Percentiles rank a stretch among this genome's conserved stretches.
Conservation (phyloP, 768 basidiomycete species). For the Pholiota microspora region DNA sequence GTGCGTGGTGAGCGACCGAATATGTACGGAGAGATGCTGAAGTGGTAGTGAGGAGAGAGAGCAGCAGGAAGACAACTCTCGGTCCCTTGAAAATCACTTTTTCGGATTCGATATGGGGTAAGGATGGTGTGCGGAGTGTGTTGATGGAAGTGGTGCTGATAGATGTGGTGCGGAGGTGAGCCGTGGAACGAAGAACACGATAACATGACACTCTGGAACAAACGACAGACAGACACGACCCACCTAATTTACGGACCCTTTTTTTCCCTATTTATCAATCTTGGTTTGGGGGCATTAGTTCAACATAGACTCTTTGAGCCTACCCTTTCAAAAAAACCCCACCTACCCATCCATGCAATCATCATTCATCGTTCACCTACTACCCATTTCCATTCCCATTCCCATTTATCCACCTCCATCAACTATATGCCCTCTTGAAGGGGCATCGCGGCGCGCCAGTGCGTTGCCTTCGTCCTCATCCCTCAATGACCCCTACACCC, state of each 20-base stretch:
- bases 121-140: neutral
- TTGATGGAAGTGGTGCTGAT: too few species aligned
- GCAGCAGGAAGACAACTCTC: neutral
- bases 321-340: neutral
- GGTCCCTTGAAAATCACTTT: neutral
- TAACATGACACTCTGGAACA: neutral
- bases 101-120: neutral
- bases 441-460: neutral
- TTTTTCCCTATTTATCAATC: neutral
- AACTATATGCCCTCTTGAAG: neutral
- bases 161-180: neutral
- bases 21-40: conserved; percentile 88
- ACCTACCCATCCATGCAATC: neutral
- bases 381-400: neutral
- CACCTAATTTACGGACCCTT: neutral
- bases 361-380: neutral
- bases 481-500: neutral
- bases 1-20: conserved; percentile 89
- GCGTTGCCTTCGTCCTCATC: neutral
- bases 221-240: conserved; percentile 1
- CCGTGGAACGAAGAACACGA: neutral
- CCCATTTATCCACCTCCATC: neutral
- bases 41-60: conserved; percentile 35
- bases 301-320: neutral
- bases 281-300: neutral